Evolutionary conservation across 140 eudicot species (phyloP).

Genomic region (Senecio squalidus): DNA sequence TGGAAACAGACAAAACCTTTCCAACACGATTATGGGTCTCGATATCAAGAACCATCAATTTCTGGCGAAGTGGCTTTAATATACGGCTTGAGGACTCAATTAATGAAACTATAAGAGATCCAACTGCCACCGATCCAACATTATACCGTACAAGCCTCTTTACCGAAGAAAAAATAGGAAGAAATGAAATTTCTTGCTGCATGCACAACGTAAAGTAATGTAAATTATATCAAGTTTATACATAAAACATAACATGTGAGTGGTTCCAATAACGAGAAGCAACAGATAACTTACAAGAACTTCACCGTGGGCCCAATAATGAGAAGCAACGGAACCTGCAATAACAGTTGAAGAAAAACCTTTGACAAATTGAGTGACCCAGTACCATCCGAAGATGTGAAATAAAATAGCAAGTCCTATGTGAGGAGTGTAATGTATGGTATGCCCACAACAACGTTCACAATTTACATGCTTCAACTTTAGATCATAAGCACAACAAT

Average conservation of each 20-base stretch:
- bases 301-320: constrained; percentile 89
- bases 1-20: constrained; percentile 44
- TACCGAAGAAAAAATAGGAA: constrained; percentile 81
- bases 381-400: constrained; percentile 80
- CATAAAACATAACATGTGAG: neutral
- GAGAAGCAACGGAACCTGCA: constrained; percentile 97
- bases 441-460: constrained; percentile 88
- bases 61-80: constrained; percentile 67
- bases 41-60: constrained; percentile 48
- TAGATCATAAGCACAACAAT: constrained; percentile 95
- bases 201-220: constrained; percentile 11
- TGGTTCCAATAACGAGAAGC: neutral
- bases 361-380: constrained; percentile 79
- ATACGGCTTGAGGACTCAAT: constrained; percentile 69
- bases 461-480: constrained; percentile 55
- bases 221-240: constrained; percentile 3
- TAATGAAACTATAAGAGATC: constrained; percentile 69
- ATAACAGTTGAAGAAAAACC: constrained; percentile 88
- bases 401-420: constrained; percentile 71
- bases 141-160: constrained; percentile 79
- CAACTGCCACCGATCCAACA: constrained; percentile 83
- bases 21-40: constrained; percentile 50
- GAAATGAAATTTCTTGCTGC: constrained; percentile 88
- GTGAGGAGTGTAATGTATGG: constrained; percentile 73
- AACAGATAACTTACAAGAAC: constrained; percentile 49